Base-by-base conservation (phyloP, 2,329 filamentous ascomycete species). In the Akanthomyces muscarius region DNA sequence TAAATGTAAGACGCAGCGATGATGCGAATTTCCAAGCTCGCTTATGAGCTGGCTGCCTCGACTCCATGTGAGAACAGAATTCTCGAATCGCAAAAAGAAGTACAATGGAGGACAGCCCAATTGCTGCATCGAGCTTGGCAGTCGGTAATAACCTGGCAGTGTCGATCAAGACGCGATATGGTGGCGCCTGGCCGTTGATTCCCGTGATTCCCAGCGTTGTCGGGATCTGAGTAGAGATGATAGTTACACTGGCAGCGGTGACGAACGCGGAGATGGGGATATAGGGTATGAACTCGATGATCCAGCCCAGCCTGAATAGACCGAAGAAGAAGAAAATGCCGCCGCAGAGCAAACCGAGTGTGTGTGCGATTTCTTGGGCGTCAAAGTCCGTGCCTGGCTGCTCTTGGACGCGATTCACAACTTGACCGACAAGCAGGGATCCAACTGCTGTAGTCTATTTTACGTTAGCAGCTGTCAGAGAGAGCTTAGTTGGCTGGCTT, bases 1-100 rank as follows among this genome's bases (percentile, higher is more conserved):
- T 86, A 69, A 93, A 90, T 0, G 86, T 89, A 33, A 90, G 87
- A 13, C 90, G 84, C 7, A 93, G 78, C 0, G 91, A 92, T n/a
- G 86, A 88, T 42, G 86, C 72, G 73, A 91, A 91, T 70, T 91
- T 90, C 82, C 87, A 92, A 5, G 84, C 70, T 73, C 89, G 89
- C 64, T 83, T 82, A 54, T 78, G 80, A 6, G 77, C 71, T 0
- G 90, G 89, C 61, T 86, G 80, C 64, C 82, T 84, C 70, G 79
- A 81, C 21, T 86, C 88, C 72, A 86, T 81, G 61, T 74, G 80
- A 56, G 79, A 82, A 76, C 89, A 91, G 52, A 77, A 76, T 53
- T 74, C 82, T 4, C 89, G 82, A 68, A 90, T 86, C 25, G 83
- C 71, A 69, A 90, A 91, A 2, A 93, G 81, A 70, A 90, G 77